Percentiles rank a stretch among this genome's conserved stretches.
Conservation (phyloP, 2,329 filamentous ascomycete genomes). For the Verticillium tricorpus region DNA sequence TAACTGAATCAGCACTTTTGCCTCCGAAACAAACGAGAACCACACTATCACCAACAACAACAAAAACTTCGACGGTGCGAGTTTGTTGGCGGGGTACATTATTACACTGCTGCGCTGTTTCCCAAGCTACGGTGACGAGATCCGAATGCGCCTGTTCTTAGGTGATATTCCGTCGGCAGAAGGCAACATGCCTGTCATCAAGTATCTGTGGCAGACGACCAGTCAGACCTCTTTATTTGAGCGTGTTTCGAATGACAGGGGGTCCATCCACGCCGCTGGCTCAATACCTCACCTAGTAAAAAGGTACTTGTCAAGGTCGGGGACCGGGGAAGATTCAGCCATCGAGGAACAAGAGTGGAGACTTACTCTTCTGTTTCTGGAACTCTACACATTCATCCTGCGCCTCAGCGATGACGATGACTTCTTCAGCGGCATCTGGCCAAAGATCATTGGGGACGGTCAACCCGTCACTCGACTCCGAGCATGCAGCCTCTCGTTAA, state of each 20-base stretch:
- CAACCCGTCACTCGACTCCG: slow-evolving; percentile 42
- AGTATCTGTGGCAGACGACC: slow-evolving; percentile 75
- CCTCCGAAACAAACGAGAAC: not conserved
- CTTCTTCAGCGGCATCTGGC: slow-evolving; percentile 64
- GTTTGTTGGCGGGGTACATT: slow-evolving; percentile 78
- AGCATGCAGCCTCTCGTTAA: slow-evolving; percentile 64
- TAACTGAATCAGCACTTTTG: slow-evolving; percentile 10
- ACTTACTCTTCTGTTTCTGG: slow-evolving; percentile 82
- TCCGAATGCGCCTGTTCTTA: slow-evolving; percentile 89
- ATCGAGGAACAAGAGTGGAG: slow-evolving; percentile 71
- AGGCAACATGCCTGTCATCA: slow-evolving; percentile 58
- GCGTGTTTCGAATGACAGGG: slow-evolving; percentile 8
- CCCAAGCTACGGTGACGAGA: slow-evolving; percentile 75
- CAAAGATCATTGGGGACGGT: slow-evolving; percentile 27
- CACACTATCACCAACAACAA: slow-evolving; percentile 18
- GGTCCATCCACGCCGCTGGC: slow-evolving; percentile 11
- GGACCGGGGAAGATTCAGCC: slow-evolving; percentile 5
- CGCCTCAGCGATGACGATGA: slow-evolving; percentile 96
- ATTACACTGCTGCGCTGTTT: slow-evolving; percentile 83
- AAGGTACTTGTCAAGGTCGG: slow-evolving; percentile 15
- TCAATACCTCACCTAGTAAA: not conserved
- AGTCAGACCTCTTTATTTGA: slow-evolving; percentile 30
- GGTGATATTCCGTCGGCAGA: slow-evolving; percentile 53
- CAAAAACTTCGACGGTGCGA: slow-evolving; percentile 30
- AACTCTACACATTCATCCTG: slow-evolving; percentile 88